phyloP scores from a whole-genome alignment of 768 basidiomycete species.

The Cystobasidium tubakii region DNA sequence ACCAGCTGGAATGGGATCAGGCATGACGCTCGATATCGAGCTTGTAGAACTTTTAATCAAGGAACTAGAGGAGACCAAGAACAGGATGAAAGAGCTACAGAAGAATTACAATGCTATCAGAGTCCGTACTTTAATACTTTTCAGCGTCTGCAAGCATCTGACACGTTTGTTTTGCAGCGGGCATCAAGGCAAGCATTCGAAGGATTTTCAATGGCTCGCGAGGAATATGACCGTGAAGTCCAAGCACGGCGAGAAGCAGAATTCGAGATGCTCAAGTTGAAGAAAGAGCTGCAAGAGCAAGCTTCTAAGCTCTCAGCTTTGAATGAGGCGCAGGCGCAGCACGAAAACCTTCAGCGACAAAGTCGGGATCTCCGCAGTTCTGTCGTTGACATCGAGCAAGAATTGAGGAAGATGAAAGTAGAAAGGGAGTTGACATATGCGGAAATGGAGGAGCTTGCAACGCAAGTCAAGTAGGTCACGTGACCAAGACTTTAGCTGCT shows the following conservation, averaged over 20 bases:
- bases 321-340: constrained; percentile 63
- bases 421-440: constrained; percentile 88
- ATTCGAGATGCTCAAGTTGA: constrained; percentile 77
- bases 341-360: constrained; percentile 71
- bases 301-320: constrained; percentile 78
- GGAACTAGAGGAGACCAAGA: constrained; percentile 62
- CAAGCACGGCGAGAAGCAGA: constrained; percentile 83
- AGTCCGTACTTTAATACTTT: constrained; percentile 54
- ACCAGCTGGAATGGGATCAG: constrained; percentile 14
- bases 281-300: constrained; percentile 81
- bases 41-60: constrained; percentile 66
- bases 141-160: constrained; percentile 8
- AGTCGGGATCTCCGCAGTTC: constrained; percentile 71
- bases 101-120: constrained; percentile 76
- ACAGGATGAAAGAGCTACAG: constrained; percentile 62
- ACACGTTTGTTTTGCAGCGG: constrained; percentile 55
- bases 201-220: constrained; percentile 83
- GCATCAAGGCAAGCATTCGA: constrained; percentile 86
- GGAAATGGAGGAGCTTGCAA: constrained; percentile 83
- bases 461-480: constrained; percentile 62
- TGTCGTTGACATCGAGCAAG: constrained; percentile 70
- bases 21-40: constrained; percentile 63
- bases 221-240: constrained; percentile 88
- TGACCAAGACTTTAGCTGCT: not conserved
- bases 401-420: constrained; percentile 76